phyloP scores from a whole-genome alignment of 768 basidiomycete species.

The Tricholoma bakamatsutake region DNA sequence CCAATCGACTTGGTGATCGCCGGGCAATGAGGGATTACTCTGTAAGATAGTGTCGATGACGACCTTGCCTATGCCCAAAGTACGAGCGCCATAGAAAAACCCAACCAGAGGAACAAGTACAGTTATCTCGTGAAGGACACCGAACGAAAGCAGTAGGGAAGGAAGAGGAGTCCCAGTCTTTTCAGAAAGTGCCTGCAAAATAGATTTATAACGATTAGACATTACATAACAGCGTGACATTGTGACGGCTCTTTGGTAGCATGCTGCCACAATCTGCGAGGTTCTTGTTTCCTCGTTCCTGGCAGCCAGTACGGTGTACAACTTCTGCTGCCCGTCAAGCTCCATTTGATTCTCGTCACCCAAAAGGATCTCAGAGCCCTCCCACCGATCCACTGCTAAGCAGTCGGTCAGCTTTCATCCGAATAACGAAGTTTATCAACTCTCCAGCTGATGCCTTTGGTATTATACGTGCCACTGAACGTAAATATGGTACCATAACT shows the following conservation, averaged over 20 bases:
- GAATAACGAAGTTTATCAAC: conserved; percentile 32
- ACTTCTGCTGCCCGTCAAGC: not conserved
- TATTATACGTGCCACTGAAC: conserved; percentile 50
- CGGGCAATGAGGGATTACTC: conserved; percentile 10
- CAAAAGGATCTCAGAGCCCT: not conserved
- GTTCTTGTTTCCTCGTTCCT: not conserved
- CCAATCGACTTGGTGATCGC: conserved; percentile 28
- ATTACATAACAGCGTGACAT: no score
- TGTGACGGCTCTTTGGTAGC: no score
- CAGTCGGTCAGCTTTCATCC: conserved; percentile 28
- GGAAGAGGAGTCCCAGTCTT: conserved; percentile 73
- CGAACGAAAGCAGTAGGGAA: conserved; percentile 74
- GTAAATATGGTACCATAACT: conserved; percentile 42
- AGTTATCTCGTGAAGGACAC: conserved; percentile 79
- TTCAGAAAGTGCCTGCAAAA: conserved; percentile 53
- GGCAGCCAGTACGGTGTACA: not conserved
- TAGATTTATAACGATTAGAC: conserved; percentile 31
- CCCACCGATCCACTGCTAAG: not conserved
- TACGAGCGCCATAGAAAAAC: conserved; percentile 64
- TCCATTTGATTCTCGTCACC: not conserved
- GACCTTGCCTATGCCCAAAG: conserved; percentile 62
- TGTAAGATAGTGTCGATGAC: conserved; percentile 40
- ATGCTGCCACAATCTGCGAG: not conserved
- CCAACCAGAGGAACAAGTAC: conserved; percentile 72
- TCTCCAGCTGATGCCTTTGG: conserved; percentile 47